Percentiles rank a stretch among this genome's conserved stretches.
phyloP scores from a whole-genome alignment of 176 grass and related monocot species.

The Eragrostis nindensis region DNA sequence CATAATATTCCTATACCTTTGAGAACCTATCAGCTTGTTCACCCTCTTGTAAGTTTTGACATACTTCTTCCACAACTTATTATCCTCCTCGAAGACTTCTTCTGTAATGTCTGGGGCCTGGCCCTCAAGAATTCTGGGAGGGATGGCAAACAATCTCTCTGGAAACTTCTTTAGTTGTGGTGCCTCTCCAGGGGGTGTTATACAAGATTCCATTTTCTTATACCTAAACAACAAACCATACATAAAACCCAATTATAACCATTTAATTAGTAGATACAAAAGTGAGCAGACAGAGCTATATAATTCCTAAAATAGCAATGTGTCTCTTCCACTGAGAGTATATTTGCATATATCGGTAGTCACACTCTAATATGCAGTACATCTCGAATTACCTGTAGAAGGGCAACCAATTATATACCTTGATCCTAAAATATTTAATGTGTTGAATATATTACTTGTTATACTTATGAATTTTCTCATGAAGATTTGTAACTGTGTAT shows the following conservation, averaged over 20 bases:
- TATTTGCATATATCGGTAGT: not conserved
- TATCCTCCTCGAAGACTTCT: slow-evolving; percentile 64
- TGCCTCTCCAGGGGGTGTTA: slow-evolving; percentile 51
- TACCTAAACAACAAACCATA: slow-evolving; percentile 58
- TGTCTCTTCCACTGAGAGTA: slow-evolving; percentile 6
- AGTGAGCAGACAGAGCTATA: slow-evolving; percentile 16
- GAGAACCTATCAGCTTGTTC: slow-evolving; percentile 71
- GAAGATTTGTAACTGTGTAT: slow-evolving; percentile 7
- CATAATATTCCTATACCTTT: slow-evolving; percentile 85
- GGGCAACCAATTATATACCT: not conserved
- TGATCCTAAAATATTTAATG: not conserved
- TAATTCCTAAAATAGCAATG: not conserved
- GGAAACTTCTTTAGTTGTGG: slow-evolving; percentile 66
- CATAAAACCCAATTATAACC: slow-evolving; percentile 19
- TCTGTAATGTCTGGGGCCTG: slow-evolving; percentile 54
- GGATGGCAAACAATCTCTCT: slow-evolving; percentile 60
- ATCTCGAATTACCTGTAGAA: not conserved
- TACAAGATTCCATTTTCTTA: slow-evolving; percentile 82
- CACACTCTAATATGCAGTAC: not conserved
- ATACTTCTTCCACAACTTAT: slow-evolving; percentile 76
- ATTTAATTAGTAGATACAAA: not conserved
- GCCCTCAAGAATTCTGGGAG: slow-evolving; percentile 68
- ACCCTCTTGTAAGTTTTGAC: slow-evolving; percentile 78
- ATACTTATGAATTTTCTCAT: not conserved
- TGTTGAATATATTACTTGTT: not conserved